Percentiles rank a stretch among this genome's conserved stretches.
These are phyloP conservation scores for Boletus rufocinnamomeus DNA, from an alignment of 768 basidiomycete species.

Conservation along the genomic window DNA sequence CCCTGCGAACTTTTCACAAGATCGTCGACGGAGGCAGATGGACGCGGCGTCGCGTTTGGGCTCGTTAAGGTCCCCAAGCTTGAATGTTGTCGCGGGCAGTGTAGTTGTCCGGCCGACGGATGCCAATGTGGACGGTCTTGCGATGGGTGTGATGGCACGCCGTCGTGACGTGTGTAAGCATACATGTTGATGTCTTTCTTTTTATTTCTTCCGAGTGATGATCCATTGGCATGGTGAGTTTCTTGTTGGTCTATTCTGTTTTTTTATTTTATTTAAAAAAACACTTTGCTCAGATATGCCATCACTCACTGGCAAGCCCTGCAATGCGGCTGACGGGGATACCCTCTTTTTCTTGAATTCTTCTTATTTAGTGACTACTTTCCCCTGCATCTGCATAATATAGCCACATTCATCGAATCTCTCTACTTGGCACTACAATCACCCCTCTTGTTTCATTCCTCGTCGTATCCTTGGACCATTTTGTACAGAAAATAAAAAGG, in stretches of 20 bases:
- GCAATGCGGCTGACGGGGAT: neutral
- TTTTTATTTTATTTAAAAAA: neutral
- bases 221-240: neutral
- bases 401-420: neutral
- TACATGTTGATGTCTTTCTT: neutral
- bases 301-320: neutral
- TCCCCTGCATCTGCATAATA: neutral
- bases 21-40: conserved; percentile 38
- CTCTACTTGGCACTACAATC: neutral
- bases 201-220: neutral
- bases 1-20: conserved; percentile 40
- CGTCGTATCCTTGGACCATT: too few relatives aligned
- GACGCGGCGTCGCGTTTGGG: conserved; percentile 46
- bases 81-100: conserved; percentile 64
- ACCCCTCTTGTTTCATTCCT: neutral
- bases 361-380: neutral
- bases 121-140: conserved; percentile 64
- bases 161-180: neutral
- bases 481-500: too few relatives aligned
- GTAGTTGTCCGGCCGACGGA: conserved; percentile 53
- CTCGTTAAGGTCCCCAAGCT: conserved; percentile 62
- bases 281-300: too few relatives aligned
- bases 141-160: conserved; percentile 43
- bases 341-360: neutral
- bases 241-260: neutral